phyloP scores from a whole-genome alignment of 1,139 yeast genomes.

The Geotrichum carabidarum region DNA sequence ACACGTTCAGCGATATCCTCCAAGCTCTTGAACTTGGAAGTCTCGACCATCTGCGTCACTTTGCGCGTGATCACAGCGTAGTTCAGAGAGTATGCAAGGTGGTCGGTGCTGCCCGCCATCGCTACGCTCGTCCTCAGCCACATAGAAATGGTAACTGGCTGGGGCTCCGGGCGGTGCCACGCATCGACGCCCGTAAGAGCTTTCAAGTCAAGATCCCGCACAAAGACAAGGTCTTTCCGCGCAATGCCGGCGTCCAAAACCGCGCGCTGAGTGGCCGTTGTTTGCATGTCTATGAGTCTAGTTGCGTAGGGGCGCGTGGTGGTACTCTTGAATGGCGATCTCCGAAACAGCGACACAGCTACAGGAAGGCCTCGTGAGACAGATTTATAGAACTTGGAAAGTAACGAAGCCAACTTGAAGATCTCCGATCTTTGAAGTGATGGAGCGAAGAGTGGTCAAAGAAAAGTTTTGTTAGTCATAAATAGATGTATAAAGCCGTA shows the following conservation, averaged over 20 bases:
- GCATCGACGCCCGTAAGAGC: constrained; percentile 72
- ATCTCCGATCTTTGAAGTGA: too few relatives aligned
- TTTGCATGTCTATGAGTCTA: too few relatives aligned
- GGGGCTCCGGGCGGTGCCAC: constrained; percentile 67
- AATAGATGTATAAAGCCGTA: background rate
- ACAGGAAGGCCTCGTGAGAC: background rate
- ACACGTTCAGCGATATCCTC: constrained; percentile 56
- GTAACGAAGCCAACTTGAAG: too few relatives aligned
- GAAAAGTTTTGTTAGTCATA: background rate
- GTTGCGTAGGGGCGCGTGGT: too few relatives aligned
- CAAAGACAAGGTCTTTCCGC: constrained; percentile 49
- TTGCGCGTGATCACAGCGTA: constrained; percentile 78
- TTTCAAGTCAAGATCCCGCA: constrained; percentile 53
- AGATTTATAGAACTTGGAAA: background rate
- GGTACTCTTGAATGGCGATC: too few relatives aligned
- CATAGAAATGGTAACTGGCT: constrained; percentile 60
- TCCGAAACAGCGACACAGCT: too few relatives aligned
- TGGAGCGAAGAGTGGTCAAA: background rate
- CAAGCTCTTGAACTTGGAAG: constrained; percentile 47
- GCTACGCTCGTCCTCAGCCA: constrained; percentile 63
- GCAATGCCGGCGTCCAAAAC: constrained; percentile 6
- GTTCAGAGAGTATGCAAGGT: constrained; percentile 72
- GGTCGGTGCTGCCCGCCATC: constrained; percentile 69
- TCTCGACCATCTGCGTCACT: constrained; percentile 49
- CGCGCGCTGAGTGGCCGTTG: background rate